Evolutionary conservation across 768 basidiomycete species (phyloP), one percentile per base, ranked within the genome.

Genomic region (Suillus variegatus): DNA sequence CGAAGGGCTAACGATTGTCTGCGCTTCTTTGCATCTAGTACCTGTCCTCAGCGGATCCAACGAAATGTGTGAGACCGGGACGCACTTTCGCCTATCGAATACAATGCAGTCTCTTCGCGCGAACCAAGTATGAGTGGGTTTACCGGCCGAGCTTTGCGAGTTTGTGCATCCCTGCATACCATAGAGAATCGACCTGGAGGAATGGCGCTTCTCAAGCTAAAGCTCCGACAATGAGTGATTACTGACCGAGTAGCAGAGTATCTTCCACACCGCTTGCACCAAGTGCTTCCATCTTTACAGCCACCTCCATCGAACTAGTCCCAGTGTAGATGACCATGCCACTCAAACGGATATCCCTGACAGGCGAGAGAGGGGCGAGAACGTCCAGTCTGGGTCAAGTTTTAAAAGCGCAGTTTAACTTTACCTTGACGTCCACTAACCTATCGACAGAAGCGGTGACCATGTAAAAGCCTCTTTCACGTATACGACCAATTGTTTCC

Each of bases 251-350:
- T 69, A 75, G 69, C 68, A 92, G 79, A 40, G 92, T 84, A 9
- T 90, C 89, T 67, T 88, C 82, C 6, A 79, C 76, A 40, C 78
- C 78, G 20, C 79, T 79, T n/a, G 70, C 72, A 22, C 81, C 81
- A 36, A 88, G 75, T 3, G 82, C 86, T 72, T 94, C 91, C 89
- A 94, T 91, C 74, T 90, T 91, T 51, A 95, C 89, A 5, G 87
- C 90, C n/a, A 94, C 87, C 72, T 94, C 92, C 86, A 94, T 91
- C 0, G 90, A 92, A 63, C 88, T 90, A 56, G 73, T 80, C 0
- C 92, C 93, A 0, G 89, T 89, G 69, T 89, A 90, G 41, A 93
- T 88, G 22, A 94, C 92, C 70, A 94, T 92, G 0, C 93, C 93
- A 44, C 89, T 89, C 41, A 94, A 77, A 35, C 90, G 82, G 28